Percentiles rank a stretch among this genome's conserved stretches.
phyloP scores from a whole-genome alignment of 257 asterid species.

The Scutellaria barbata region DNA sequence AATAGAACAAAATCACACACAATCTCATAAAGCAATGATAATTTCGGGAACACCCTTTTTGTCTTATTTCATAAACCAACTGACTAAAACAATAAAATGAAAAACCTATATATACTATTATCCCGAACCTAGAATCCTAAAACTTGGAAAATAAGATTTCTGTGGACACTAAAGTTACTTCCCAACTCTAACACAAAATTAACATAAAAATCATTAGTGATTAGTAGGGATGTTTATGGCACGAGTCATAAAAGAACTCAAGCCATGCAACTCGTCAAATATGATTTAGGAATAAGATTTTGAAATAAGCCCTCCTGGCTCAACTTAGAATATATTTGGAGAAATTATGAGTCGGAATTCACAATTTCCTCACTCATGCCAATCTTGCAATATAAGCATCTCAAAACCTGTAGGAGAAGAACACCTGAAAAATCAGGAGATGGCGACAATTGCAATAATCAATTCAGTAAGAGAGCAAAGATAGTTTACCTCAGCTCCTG shows the following conservation, averaged over 20 bases:
- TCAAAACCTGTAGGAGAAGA: slow-evolving; percentile 64
- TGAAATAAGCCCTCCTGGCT: slow-evolving; percentile 28
- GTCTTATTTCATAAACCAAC: too few relatives aligned
- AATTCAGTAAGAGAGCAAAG: slow-evolving; percentile 34
- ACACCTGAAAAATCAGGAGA: slow-evolving; percentile 51
- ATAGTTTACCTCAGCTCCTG: slow-evolving; percentile 75
- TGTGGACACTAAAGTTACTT: too few relatives aligned
- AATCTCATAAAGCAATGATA: too few relatives aligned
- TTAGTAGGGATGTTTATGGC: background rate
- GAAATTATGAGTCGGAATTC: slow-evolving; percentile 49
- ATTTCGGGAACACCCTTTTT: too few relatives aligned
- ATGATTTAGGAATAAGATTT: slow-evolving; percentile 18
- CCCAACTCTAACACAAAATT: too few relatives aligned
- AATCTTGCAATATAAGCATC: slow-evolving; percentile 54
- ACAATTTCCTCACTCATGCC: slow-evolving; percentile 56
- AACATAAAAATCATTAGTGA: background rate
- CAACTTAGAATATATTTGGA: slow-evolving; percentile 32
- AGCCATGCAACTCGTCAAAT: slow-evolving; percentile 1
- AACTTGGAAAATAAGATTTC: too few relatives aligned
- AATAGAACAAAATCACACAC: too few relatives aligned
- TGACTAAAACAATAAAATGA: too few relatives aligned
- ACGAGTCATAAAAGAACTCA: slow-evolving; percentile 7
- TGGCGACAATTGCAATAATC: slow-evolving; percentile 24
- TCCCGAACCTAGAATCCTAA: too few relatives aligned
- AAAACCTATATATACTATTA: too few relatives aligned